Percentiles rank a stretch among this genome's conserved stretches.
phyloP scores from a whole-genome alignment of 768 basidiomycete genomes.

The Lenzites betulinus region DNA sequence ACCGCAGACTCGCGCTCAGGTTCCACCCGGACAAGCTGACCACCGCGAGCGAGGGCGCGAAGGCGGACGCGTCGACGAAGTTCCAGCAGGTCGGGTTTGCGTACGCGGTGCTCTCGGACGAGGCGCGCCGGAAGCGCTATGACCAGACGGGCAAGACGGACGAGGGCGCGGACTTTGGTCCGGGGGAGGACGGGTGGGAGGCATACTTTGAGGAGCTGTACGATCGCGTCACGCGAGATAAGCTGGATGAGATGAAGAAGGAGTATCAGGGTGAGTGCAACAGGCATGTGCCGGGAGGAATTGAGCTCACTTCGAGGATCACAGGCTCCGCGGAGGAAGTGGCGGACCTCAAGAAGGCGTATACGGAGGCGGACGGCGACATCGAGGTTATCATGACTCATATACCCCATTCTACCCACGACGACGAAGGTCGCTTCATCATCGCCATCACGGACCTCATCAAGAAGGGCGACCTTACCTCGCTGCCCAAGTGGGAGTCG shows the following conservation, averaged over 20 bases:
- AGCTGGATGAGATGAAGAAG: conserved; percentile 91
- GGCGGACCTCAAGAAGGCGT: conserved; percentile 76
- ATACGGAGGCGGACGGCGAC: conserved; percentile 68
- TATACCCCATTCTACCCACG: conserved; percentile 82
- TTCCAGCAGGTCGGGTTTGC: conserved; percentile 96
- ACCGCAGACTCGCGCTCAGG: conserved; percentile 78
- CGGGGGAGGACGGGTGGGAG: conserved; percentile 90
- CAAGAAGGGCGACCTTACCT: conserved; percentile 54
- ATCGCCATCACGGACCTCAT: conserved; percentile 68
- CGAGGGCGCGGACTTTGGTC: conserved; percentile 69
- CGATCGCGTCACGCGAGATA: conserved; percentile 81
- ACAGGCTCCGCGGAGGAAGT: conserved; percentile 86
- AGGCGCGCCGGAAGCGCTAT: conserved; percentile 72
- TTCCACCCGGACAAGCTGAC: conserved; percentile 93
- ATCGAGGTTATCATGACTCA: conserved; percentile 80
- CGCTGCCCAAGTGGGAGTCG: conserved; percentile 63
- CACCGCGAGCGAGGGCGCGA: conserved; percentile 55
- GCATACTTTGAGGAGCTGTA: conserved; percentile 92
- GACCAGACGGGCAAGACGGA: conserved; percentile 86
- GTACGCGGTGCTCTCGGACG: conserved; percentile 85
- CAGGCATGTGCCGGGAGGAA: not conserved
- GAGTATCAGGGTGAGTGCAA: conserved; percentile 82
- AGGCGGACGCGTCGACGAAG: conserved; percentile 68
- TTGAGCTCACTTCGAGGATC: not conserved
- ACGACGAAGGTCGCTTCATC: conserved; percentile 88